phyloP scores from a whole-genome alignment of 202 grass and related monocot genomes.

The Eragrostis tef region DNA sequence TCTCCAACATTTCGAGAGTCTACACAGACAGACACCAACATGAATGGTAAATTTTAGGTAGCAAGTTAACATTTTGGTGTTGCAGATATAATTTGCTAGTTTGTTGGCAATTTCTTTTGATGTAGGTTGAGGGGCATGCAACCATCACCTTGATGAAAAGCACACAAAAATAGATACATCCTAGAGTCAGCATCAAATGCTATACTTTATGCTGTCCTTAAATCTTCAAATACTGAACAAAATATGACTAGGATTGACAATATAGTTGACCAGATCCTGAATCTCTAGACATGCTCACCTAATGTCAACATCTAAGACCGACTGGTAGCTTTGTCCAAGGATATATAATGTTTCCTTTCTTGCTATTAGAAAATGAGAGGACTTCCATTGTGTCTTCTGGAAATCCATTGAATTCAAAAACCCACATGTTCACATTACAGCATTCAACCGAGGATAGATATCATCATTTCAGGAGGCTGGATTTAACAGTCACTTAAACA shows the following conservation, averaged over 20 bases:
- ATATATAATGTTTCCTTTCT: too few species aligned
- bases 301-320: too few species aligned
- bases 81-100: neutral
- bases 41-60: constrained; percentile 5
- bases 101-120: neutral
- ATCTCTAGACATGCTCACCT: too few species aligned
- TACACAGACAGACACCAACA: neutral
- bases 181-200: too few species aligned
- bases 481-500: constrained; percentile 6
- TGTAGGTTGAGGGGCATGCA: neutral
- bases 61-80: neutral
- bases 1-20: constrained; percentile 64
- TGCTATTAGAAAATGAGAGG: too few species aligned
- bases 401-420: constrained; percentile 16
- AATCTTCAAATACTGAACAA: neutral
- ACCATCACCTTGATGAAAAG: constrained; percentile 8
- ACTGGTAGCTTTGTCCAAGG: neutral
- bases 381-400: too few species aligned
- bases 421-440: neutral
- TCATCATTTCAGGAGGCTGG: neutral
- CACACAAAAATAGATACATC: neutral
- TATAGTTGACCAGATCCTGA: neutral
- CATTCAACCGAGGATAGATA: constrained; percentile 13
- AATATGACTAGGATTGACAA: neutral
- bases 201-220: neutral